Base-by-base conservation (phyloP, 495 filamentous ascomycete species). In the Aspergillus bertholletiae region DNA sequence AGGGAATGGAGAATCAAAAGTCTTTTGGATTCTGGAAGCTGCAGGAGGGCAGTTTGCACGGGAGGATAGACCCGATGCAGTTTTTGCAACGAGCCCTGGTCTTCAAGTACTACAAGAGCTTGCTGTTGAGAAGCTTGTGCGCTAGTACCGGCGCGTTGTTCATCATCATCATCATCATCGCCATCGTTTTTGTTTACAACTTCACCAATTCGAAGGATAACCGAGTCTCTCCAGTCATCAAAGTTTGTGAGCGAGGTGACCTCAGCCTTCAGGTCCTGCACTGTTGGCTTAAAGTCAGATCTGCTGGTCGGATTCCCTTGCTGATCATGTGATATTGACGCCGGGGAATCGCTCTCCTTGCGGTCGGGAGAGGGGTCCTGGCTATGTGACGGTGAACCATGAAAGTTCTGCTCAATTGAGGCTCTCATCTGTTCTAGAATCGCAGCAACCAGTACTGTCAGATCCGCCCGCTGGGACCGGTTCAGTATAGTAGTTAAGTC, bases 211-310 rank as follows among this genome's bases (percentile, higher is more conserved):
- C 87, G 77, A 24, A 81, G 66, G 24, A 88, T 70, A 1, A 89
- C 81, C 12, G 69, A 66, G 26, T 82, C 78, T 51, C 82, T 71
- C 87, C 87, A 90, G 32, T 81, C 77, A 49, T 88, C 85, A 60
- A 86, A 87, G 60, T 76, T 77, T 1, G 73, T 63, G 30, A 89
- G 65, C 2, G 69, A 70, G 45, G 26, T 56, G 26, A 75, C 61
- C 48, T 77, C 74, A 11, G 64, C 64, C 30, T 72, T 67, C 3
- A 65, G 35, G 41, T 73, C 63, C 37, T 69, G 57, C n/a, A 59
- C 52, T 8, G 54, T 56, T 3, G 49, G 47, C 43, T 66, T 65
- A 12, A 22, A 0, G 35, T 9, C 24, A 32, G 26, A 7, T 21
- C 15, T 46, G 30, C 51, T 52, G 60, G 24, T 55, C 61, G 28